Evolutionary conservation across 768 basidiomycete genomes (phyloP), one percentile per base, ranked within the genome.

Genomic region (Cystobasidiopsis lactophilus): DNA sequence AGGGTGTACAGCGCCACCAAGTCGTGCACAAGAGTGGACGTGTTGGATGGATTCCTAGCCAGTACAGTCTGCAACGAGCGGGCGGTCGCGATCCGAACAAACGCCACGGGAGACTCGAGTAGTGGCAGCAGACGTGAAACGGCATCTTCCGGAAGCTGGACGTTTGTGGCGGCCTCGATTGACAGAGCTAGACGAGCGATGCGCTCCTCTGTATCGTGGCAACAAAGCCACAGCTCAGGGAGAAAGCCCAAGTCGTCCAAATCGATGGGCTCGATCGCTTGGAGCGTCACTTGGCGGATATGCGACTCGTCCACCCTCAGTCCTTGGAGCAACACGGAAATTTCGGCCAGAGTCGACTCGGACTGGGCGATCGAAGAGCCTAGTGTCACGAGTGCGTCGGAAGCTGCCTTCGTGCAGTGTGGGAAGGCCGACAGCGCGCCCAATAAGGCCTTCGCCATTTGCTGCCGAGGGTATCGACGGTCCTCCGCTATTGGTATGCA

Each of bases 231-330:
- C 1, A 98, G 66, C 63, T 83, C 78, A 0, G 82, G 76, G 2
- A 81, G 83, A 81, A 88, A 98, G 56, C 93, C 88, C 35, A 85
- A 65, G 45, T 96, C 91, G 0, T 89, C 95, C 44, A 96, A 66
- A 66, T 96, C 93, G 58, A 96, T 80, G 0, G 88, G 81, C 85
- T 95, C 85, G 2, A 96, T 70, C 0, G 88, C 74, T 60, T 89
- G 86, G n/a, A 96, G 69, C 61, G 83, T 85, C 9, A 86, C 79
- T 61, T 80, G 82, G 16, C 91, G 74, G 1, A 82, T 84, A 61
- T 85, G 80, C 0, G 78, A 78, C 60, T 95, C 91, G 60, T 85
- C 83, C n/a, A 74, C 68, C 7, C 95, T 70, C 0, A 78, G 81
- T 2, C 86, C 85, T 10, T 65, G 67, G 23, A 95, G 69, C 39